A percentile compares a stretch with the other conserved stretches of the same genome.
phyloP scores from a whole-genome alignment of 2,329 filamentous ascomycete genomes.

The Parastagonospora avenae region DNA sequence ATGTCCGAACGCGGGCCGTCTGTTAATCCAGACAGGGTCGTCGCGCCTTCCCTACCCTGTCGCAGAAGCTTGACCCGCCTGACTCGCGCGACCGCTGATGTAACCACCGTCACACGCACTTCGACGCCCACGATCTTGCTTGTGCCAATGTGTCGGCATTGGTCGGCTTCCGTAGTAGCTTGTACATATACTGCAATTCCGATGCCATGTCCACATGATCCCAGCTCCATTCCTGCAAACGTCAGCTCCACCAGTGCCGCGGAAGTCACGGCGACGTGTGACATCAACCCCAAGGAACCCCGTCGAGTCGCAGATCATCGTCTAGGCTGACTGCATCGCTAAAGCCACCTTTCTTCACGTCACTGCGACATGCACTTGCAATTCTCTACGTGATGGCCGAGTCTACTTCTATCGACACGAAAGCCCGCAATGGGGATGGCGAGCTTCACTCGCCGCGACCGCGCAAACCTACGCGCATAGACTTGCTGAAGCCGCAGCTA shows the following conservation, averaged over 20 bases:
- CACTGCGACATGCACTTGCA: slow-evolving; percentile 26
- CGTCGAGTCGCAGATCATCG: slow-evolving; percentile 27
- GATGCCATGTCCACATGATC: neutral
- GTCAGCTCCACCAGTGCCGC: neutral
- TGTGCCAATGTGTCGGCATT: too few species aligned
- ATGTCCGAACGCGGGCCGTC: slow-evolving; percentile 24
- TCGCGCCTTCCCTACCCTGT: slow-evolving; percentile 12
- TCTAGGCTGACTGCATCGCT: slow-evolving; percentile 37
- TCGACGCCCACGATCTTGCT: too few species aligned
- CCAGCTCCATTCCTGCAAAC: neutral
- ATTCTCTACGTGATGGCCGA: slow-evolving; percentile 35
- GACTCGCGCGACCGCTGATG: slow-evolving; percentile 21
- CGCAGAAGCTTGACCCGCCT: neutral
- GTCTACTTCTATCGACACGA: slow-evolving; percentile 36
- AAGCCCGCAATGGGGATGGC: slow-evolving; percentile 26
- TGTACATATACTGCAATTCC: too few species aligned
- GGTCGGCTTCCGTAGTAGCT: too few species aligned
- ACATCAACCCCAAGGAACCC: slow-evolving; percentile 23
- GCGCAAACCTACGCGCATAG: slow-evolving; percentile 42
- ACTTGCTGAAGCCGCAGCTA: slow-evolving; percentile 42
- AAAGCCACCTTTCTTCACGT: slow-evolving; percentile 12
- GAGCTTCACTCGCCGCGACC: slow-evolving; percentile 41
- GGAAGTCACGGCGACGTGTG: slow-evolving; percentile 20
- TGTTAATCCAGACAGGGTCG: slow-evolving; percentile 21
- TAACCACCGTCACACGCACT: neutral